Evolutionary conservation across 805 yeast species (phyloP).

Genomic region (Saccharomycopsis fodiens): DNA sequence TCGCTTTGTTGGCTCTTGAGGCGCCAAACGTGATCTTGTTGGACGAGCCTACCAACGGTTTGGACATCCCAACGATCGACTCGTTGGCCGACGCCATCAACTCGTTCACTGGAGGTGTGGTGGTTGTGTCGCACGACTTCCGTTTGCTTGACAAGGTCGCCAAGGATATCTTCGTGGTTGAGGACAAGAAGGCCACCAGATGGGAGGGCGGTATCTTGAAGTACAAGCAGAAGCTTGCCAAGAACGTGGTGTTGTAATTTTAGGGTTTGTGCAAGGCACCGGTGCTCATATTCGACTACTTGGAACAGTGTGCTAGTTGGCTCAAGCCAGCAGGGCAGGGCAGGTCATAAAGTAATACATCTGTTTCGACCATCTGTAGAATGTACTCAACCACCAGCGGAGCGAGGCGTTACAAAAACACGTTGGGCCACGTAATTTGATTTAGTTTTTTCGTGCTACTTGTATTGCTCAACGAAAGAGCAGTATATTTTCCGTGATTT

Average conservation of each 20-base stretch:
- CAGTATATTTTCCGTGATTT: too few relatives aligned
- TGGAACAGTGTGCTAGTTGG: too few relatives aligned
- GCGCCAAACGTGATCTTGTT: constrained; percentile 88
- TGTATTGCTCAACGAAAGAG: too few relatives aligned
- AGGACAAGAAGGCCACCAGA: constrained; percentile 89
- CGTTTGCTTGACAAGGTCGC: constrained; percentile 95
- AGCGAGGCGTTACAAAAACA: too few relatives aligned
- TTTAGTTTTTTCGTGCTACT: too few relatives aligned
- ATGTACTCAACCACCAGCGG: too few relatives aligned
- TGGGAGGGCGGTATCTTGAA: constrained; percentile 91
- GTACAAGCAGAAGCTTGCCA: constrained; percentile 92
- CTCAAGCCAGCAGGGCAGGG: too few relatives aligned
- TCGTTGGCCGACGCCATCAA: constrained; percentile 95
- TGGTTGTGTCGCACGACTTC: constrained; percentile 98
- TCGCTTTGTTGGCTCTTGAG: constrained; percentile 91
- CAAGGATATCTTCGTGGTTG: constrained; percentile 93
- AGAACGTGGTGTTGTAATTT: constrained; percentile 71
- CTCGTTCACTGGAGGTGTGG: constrained; percentile 95
- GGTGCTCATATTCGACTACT: too few relatives aligned
- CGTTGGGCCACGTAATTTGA: too few relatives aligned
- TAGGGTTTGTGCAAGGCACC: too few relatives aligned
- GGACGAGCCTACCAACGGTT: constrained; percentile 99
- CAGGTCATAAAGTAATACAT: too few relatives aligned
- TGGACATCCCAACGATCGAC: constrained; percentile 97
- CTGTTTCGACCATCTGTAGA: too few relatives aligned